Conservation (phyloP, 768 basidiomycete genomes). For the Termitomyces sp. region DNA sequence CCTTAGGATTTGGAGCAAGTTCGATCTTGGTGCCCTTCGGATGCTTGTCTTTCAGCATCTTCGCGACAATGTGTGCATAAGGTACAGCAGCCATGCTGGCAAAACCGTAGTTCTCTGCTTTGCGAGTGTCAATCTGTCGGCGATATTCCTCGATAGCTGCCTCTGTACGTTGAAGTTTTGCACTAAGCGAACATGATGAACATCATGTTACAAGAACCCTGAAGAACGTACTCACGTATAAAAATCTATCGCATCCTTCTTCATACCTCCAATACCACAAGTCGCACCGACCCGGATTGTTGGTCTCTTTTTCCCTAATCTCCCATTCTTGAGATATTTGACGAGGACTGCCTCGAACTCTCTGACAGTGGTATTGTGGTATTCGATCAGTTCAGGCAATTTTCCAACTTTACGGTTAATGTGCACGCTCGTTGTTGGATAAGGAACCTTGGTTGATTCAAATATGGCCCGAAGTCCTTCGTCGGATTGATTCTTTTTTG, state of each 20-base stretch:
- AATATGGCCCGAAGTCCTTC: constrained; percentile 78
- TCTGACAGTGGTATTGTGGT: constrained; percentile 90
- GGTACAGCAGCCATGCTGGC: constrained; percentile 87
- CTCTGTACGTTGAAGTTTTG: constrained; percentile 63
- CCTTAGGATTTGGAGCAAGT: constrained; percentile 85
- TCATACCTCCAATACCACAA: constrained; percentile 78
- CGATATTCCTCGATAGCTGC: constrained; percentile 70
- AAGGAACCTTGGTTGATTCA: constrained; percentile 70
- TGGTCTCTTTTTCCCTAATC: constrained; percentile 76
- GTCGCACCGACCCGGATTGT: constrained; percentile 74
- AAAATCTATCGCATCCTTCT: constrained; percentile 89
- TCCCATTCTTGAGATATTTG: constrained; percentile 81
- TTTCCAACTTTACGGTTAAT: constrained; percentile 83
- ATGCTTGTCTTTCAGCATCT: constrained; percentile 59
- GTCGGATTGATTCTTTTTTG: constrained; percentile 79
- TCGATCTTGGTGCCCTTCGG: constrained; percentile 68
- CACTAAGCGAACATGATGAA: constrained; percentile 24
- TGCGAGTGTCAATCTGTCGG: constrained; percentile 62
- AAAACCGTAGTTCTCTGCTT: constrained; percentile 88
- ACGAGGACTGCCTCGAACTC: constrained; percentile 89
- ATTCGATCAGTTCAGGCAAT: constrained; percentile 87
- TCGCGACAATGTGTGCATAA: constrained; percentile 83
- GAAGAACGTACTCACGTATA: constrained; percentile 62
- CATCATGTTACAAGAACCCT: background rate
- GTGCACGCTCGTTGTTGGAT: constrained; percentile 89